phyloP scores from a whole-genome alignment of 805 yeast species.

The Saccharomycopsis sp. region DNA sequence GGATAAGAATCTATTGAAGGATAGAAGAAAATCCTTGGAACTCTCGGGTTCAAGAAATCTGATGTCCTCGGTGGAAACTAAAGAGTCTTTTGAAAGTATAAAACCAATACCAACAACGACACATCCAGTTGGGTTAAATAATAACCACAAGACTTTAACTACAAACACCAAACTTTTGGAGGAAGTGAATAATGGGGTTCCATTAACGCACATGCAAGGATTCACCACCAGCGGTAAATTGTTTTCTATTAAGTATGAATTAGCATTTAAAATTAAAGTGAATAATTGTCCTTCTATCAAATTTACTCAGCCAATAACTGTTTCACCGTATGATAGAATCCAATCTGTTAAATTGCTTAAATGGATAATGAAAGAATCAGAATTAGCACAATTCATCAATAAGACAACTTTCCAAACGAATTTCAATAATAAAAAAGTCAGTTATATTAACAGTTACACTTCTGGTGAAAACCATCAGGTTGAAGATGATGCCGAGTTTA shows the following conservation, averaged over 20 bases:
- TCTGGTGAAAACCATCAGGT: background rate
- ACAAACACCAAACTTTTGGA: slow-evolving; percentile 21
- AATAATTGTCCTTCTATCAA: slow-evolving; percentile 40
- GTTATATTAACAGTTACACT: slow-evolving; percentile 16
- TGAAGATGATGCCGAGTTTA: slow-evolving; percentile 1
- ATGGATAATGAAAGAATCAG: slow-evolving; percentile 49
- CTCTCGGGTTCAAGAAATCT: background rate
- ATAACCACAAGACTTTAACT: slow-evolving; percentile 17
- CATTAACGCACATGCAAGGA: slow-evolving; percentile 32
- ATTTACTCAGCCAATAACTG: slow-evolving; percentile 43
- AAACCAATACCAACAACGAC: slow-evolving; percentile 10
- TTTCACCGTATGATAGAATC: slow-evolving; percentile 45
- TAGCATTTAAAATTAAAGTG: slow-evolving; percentile 42
- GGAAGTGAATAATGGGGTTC: slow-evolving; percentile 19
- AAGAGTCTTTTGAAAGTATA: background rate
- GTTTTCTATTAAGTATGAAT: slow-evolving; percentile 45
- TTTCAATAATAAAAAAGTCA: slow-evolving; percentile 30
- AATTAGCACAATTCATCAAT: slow-evolving; percentile 31
- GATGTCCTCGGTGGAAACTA: too few relatives aligned
- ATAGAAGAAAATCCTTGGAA: background rate
- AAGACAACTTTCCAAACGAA: slow-evolving; percentile 18
- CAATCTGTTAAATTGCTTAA: slow-evolving; percentile 43
- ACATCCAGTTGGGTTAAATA: slow-evolving; percentile 24
- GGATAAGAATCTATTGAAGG: background rate
- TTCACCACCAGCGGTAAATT: slow-evolving; percentile 46